Evolutionary conservation across 1,139 yeast genomes (phyloP), one percentile per base, ranked within the genome.

Genomic region (Suhomyces atakaporum): DNA sequence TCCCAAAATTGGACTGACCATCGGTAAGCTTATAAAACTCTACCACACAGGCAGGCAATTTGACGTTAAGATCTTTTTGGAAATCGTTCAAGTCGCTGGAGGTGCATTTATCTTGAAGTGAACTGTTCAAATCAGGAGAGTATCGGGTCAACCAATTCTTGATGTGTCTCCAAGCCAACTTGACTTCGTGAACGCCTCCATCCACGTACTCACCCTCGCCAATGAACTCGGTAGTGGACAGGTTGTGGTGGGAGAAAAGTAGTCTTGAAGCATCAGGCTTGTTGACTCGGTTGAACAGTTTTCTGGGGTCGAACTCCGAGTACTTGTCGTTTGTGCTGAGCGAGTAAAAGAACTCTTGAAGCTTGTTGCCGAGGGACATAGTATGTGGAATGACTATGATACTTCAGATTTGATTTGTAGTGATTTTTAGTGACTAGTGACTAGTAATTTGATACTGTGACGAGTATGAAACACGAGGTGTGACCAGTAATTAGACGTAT

Each of bases 121-220:
- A 67, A 16, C 77, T 75, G 45, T 65, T 64, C 42, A 81, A 54
- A 52, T 81, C 88, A 0, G 78, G 74, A 20, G 76, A 73, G 50
- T 79, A 61, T 42, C 69, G 75, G 14, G 62, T 54, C 5, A 81
- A 60, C 86, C 87, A 81, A 24, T 72, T 65, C 44, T 79, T 80
- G 34, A 82, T 79, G 48, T 79, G 84, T 49, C 84, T 69, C 89
- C 89, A 82, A 0, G 87, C 86, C 27, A 80, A 63, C 25, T 76
- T 63, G 1, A 74, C 73, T 49, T 81, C 87, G 44, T 81, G 79
- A 8, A 80, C 80, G 7, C 88, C 88, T 11, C 33, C 37, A 2
- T 43, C 35, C 16, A 26, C 35, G 4, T 36, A 43, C 7, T 20
- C 33, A 12, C 14, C 23, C 9, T 30, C 38, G 10, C 44, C 45